Base-by-base conservation (phyloP, 768 basidiomycete species). In the Filobasidium floriforme region DNA sequence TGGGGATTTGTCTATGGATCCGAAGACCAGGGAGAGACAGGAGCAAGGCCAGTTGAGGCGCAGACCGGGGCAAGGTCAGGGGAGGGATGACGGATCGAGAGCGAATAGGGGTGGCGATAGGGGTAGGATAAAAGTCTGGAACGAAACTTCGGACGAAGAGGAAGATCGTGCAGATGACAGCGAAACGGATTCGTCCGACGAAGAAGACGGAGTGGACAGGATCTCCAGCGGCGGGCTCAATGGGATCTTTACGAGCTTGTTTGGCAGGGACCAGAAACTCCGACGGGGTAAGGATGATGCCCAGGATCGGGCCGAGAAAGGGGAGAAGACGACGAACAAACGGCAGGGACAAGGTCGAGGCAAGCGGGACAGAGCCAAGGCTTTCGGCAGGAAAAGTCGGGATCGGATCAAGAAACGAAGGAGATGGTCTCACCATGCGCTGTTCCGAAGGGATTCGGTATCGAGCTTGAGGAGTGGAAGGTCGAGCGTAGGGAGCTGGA, bases 381-480 rank as follows among this genome's bases (percentile, higher is more conserved):
- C 4, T 57, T 28, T 57, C 24, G 15, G 24, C 5, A 57, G 26
- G 24, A 22, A 24, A 26, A 32, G 54, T 15, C 19, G 26, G 24
- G 54, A 57, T 22, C 12, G 26, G 54, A 57, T 57, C 26, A 28
- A 24, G 22, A 57, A 57, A 32, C 22, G 54, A 24, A 57, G 54
- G 24, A 57, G 54, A 15, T 57, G 54, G 54, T 57, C 54, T n/a
- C 54, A 57, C 24, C 54, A 57, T 7, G 54, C 54, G 15, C n/a
- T 57, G 15, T 57, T 57, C 26, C 54, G 54, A 32, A 24, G 54
- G 24, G 54, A 57, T 57, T 57, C 54, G 4, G 15, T 24, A 7
- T 57, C 54, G 22, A 57, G 54, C 24, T 19, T 57, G 18, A 15
- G 54, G 14, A 57, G 54, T 26, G 26, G 24, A 15, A 2, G 54